Percentiles rank a stretch among this genome's conserved stretches.
These are phyloP conservation scores for Monascus ruber DNA, from an alignment of 2,329 filamentous ascomycete genomes.

Conservation along the genomic window DNA sequence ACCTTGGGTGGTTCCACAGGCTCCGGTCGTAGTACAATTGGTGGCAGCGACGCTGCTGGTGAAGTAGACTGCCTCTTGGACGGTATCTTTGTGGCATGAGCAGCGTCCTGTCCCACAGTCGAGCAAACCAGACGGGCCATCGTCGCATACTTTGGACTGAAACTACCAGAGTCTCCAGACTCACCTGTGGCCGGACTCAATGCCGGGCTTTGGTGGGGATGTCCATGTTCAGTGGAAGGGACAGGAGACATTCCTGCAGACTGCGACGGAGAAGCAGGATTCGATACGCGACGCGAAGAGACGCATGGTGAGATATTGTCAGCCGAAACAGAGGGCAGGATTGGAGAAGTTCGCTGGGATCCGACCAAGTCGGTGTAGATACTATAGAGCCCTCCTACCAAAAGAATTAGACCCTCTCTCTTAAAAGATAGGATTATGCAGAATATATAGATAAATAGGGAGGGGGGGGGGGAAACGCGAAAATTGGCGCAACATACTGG, in stretches of 20 bases:
- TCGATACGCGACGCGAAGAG: slow-evolving; percentile 14
- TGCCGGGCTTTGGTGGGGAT: slow-evolving; percentile 6
- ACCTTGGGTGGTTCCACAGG: background rate
- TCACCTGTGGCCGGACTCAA: slow-evolving; percentile 21
- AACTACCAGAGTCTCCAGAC: slow-evolving; percentile 21
- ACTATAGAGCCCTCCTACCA: too few relatives aligned
- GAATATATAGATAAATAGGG: slow-evolving; percentile 9
- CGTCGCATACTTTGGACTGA: slow-evolving; percentile 11
- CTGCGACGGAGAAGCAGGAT: slow-evolving; percentile 15
- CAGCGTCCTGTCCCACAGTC: slow-evolving; percentile 9
- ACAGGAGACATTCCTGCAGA: slow-evolving; percentile 13
- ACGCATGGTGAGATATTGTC: slow-evolving; percentile 24
- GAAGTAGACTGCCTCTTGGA: background rate
- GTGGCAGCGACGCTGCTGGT: slow-evolving; percentile 1
- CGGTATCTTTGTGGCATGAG: background rate
- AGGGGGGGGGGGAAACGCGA: slow-evolving; percentile 5
- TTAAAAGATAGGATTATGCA: slow-evolving; percentile 2
- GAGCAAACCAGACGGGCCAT: slow-evolving; percentile 10
- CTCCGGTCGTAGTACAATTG: background rate
- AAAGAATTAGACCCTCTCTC: too few relatives aligned
- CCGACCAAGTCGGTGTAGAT: background rate
- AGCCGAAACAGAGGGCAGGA: slow-evolving; percentile 18
- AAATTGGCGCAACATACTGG: slow-evolving; percentile 19
- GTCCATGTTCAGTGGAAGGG: slow-evolving; percentile 5
- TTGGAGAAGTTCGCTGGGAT: slow-evolving; percentile 13